A percentile compares a stretch with the other conserved stretches of the same genome.
Conservation (phyloP, 78 protist genomes). For the Dictyostelium capitatum region DNA sequence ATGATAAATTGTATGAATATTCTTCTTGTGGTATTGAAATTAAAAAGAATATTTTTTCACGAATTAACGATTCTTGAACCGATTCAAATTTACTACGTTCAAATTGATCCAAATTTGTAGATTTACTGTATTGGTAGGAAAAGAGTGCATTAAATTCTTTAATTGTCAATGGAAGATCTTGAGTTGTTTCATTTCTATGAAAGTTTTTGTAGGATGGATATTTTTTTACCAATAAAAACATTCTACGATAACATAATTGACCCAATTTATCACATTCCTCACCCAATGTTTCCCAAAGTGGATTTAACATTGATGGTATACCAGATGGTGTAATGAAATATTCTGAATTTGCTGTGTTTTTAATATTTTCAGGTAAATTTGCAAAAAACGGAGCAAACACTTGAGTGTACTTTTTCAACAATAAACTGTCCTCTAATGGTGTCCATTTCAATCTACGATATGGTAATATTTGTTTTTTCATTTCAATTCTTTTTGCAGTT, state of each 20-base stretch:
- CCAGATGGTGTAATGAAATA: conserved; percentile 35
- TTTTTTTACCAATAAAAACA: conserved; percentile 28
- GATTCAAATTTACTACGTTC: background rate
- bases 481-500: background rate
- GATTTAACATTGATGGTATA: conserved; percentile 27
- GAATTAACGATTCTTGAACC: background rate
- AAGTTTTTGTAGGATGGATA: conserved; percentile 25
- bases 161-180: background rate
- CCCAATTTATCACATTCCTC: background rate
- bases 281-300: conserved; percentile 4
- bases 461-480: background rate
- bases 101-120: background rate
- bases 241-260: conserved; percentile 18
- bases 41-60: background rate
- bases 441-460: conserved; percentile 21
- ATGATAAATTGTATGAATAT: background rate
- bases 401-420: background rate
- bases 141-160: background rate
- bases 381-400: conserved; percentile 6
- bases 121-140: background rate
- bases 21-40: background rate
- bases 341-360: background rate
- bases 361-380: background rate
- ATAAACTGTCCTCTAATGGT: background rate
- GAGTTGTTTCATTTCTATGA: background rate